Base-by-base conservation (phyloP, 202 grass and related monocot species). In the Digitaria exilis region DNA sequence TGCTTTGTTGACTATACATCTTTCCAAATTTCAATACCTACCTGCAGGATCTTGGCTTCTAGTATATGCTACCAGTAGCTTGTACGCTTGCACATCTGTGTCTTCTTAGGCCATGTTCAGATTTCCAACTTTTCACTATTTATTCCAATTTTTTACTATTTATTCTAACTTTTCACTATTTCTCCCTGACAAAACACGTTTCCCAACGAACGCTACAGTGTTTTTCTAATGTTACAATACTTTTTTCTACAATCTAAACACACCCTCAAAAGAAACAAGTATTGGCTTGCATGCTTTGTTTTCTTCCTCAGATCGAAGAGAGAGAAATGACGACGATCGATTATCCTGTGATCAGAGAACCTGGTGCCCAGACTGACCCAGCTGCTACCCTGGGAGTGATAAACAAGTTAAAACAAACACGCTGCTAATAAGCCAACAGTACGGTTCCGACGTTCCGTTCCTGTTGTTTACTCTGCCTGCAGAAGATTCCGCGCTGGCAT, bases 401-500 rank as follows among this genome's bases (percentile, higher is more conserved):
- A 72, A 77, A 78, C 46, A 56, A 77, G n/a, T n/a, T n/a, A n/a
- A n/a, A n/a, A n/a, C n/a, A 37, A 57, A 57, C 7, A 2, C 51
- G 21, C 25, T n/a, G n/a, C 42, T 14, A 56, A 41, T 4, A 51
- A 56, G 24, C 21, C 9, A 65, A 69, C 16, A 65, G 17, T n/a
- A n/a, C n/a, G n/a, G n/a, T n/a, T n/a, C n/a, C n/a, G n/a, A n/a
- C 45, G 31, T 25, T 17, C 8, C 7, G 32, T 28, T 28, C n/a
- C 32, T 34, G 22, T 34, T 25, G 1, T 75, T 22, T 50, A 32
- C 17, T 37, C 9, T 84, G 80, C 49, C 44, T 13, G 34, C 54
- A 51, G 63, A 89, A 81, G 82, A 85, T 81, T 81, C 82, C 70
- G 55, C 76, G 29, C 44, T 81, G 76, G 31, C 87, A 75, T 43